Percentiles rank a stretch among this genome's conserved stretches.
phyloP scores from a whole-genome alignment of 2,329 filamentous ascomycete species.

The Tolypocladium album region DNA sequence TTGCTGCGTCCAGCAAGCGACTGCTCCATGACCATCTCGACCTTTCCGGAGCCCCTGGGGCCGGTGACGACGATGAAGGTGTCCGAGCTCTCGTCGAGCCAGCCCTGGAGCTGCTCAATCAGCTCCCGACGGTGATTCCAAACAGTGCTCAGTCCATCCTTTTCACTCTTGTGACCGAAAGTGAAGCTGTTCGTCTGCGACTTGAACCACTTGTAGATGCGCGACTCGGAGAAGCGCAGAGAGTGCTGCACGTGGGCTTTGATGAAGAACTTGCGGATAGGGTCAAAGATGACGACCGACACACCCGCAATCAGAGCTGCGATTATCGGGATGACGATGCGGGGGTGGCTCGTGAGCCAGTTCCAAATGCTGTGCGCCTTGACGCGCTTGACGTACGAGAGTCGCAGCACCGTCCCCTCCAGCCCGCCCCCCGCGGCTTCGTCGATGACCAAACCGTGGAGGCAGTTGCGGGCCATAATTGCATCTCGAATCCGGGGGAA shows the following conservation, averaged over 20 bases:
- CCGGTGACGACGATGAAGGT: slow-evolving; percentile 94
- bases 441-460: slow-evolving; percentile 70
- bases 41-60: slow-evolving; percentile 82
- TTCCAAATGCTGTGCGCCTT: slow-evolving; percentile 75
- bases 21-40: slow-evolving; percentile 77
- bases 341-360: slow-evolving; percentile 77
- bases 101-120: slow-evolving; percentile 72
- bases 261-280: slow-evolving; percentile 88
- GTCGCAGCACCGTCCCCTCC: slow-evolving; percentile 62
- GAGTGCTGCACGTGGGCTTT: slow-evolving; percentile 74
- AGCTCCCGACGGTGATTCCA: slow-evolving; percentile 80
- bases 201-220: slow-evolving; percentile 71
- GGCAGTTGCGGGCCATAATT: slow-evolving; percentile 82
- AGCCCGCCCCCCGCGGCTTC: slow-evolving; percentile 65
- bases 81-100: slow-evolving; percentile 79
- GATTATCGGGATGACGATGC: slow-evolving; percentile 74
- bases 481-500: slow-evolving; percentile 65
- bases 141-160: slow-evolving; percentile 64
- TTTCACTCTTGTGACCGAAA: slow-evolving; percentile 43
- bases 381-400: slow-evolving; percentile 73
- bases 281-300: slow-evolving; percentile 86
- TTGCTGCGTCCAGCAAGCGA: slow-evolving; percentile 66
- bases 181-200: slow-evolving; percentile 50
- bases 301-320: slow-evolving; percentile 73
- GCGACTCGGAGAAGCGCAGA: slow-evolving; percentile 63